Percentiles rank a stretch among this genome's conserved stretches.
Evolutionary conservation across 1,139 yeast species (phyloP).

Genomic region (Candida tetrigidarum): DNA sequence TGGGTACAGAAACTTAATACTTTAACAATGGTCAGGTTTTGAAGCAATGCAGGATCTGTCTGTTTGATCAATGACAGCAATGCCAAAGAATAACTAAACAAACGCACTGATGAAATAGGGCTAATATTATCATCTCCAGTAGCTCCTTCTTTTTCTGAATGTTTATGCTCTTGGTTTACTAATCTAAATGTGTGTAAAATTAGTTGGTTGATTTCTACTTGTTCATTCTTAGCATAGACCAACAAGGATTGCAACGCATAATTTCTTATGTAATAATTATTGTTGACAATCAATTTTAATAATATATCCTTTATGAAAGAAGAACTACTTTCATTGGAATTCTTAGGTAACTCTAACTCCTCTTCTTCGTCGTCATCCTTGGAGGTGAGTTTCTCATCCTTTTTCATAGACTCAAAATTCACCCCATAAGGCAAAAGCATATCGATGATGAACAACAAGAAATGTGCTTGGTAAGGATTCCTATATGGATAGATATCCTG

Average conservation of each 20-base stretch:
- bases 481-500: slow-evolving; percentile 32
- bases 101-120: slow-evolving; percentile 24
- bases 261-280: slow-evolving; percentile 38
- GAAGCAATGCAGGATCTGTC: slow-evolving; percentile 41
- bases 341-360: slow-evolving; percentile 19
- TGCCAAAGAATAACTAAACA: slow-evolving; percentile 40
- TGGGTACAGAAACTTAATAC: slow-evolving; percentile 54
- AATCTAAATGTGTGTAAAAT: slow-evolving; percentile 36
- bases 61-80: slow-evolving; percentile 44
- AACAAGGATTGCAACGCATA: slow-evolving; percentile 40
- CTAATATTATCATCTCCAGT: slow-evolving; percentile 29
- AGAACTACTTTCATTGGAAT: slow-evolving; percentile 21
- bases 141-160: slow-evolving; percentile 20
- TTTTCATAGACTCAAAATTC: slow-evolving; percentile 30
- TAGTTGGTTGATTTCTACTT: slow-evolving; percentile 42
- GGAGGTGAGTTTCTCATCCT: slow-evolving; percentile 9
- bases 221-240: slow-evolving; percentile 34
- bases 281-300: slow-evolving; percentile 37
- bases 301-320: slow-evolving; percentile 36
- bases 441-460: slow-evolving; percentile 37
- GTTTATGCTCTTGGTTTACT: slow-evolving; percentile 38
- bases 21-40: slow-evolving; percentile 46
- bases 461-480: slow-evolving; percentile 40
- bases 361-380: slow-evolving; percentile 18
- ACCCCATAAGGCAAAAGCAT: slow-evolving; percentile 43